Evolutionary conservation across 176 grass and related monocot species (phyloP), one percentile per base, ranked within the genome.

Genomic region (Eragrostis nindensis): DNA sequence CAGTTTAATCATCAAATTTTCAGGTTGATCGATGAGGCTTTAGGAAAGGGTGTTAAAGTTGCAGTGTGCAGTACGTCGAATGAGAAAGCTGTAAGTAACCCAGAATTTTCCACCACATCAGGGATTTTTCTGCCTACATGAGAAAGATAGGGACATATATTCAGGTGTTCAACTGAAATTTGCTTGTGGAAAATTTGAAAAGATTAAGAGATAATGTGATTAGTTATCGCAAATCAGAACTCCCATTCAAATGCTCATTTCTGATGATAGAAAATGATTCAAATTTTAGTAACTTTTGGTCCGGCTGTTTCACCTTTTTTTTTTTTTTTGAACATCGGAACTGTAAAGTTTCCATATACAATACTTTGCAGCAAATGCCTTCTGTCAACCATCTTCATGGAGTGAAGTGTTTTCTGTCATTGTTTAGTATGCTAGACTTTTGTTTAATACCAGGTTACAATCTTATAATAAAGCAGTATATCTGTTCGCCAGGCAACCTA

Each of bases 31-130:
- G 95, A 98, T 89, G 95, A 98, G 70, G 90, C 95, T 81, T 84
- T 98, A 81, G 77, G 77, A 38, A 94, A 89, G 44, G 92, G 84
- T 74, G 86, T 98, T 76, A 90, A 94, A 85, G 95, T 98, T 82
- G 95, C 92, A 30, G 95, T 94, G 38, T 94, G 92, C 81, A 98
- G 95, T 87, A 98, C 95, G 43, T 98, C 95, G 30, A 98, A 98
- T 75, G 95, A 98, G 88, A 94, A 93, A 83, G 95, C 95, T 80
- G 95, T 98, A 91, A 85, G 91, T 67, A 80, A 73, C 30, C 29
- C n/a, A 80, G 7, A 36, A 56, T 44, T 89, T 83, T 27, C 5
- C 43, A 57, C 38, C 14, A n/a, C 68, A 72, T 79, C 41, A n/a
- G 8, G 17, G 3, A 57, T 2, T 72, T 15, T 48, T 26, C 73